Evolutionary conservation across 1,284 basidiomycete genomes (phyloP), one percentile per base, ranked within the genome.

Genomic region (Volvariella volvacea): DNA sequence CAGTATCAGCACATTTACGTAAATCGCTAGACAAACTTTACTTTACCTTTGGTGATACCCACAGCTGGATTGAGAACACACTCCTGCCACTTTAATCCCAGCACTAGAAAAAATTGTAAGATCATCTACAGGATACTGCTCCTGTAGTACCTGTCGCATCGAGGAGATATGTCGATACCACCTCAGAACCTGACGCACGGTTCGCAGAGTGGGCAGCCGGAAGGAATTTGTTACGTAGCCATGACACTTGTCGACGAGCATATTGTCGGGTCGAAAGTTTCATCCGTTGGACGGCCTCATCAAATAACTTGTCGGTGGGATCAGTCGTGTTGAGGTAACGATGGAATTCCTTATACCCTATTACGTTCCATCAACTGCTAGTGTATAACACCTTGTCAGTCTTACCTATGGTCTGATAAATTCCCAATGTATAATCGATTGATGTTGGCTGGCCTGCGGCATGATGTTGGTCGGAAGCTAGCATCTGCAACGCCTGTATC

Each of bases 381-480:
- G 31, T 10, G 4, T 22, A 7, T 20, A 38, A 4, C 8, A n/a
- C 14, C n/a, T 4, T 14, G 20, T 28, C 12, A 12, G 9, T 52
- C 65, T 43, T 49, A 88, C 93, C 95, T 43, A 99, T 99, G 0
- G 92, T 82, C 62, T 99, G 96, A 61, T 90, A 97, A 45, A 99
- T 90, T 0, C 95, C 95, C 1, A 79, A 63, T 0, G 85, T 88
- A 54, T 80, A 87, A 57, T 90, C 76, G 16, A 63, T 59, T 14
- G 39, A 33, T 8, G 16, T 36, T 12, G 30, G 22, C 15, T 19
- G 36, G 16, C 38, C 44, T 30, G 33, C 38, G 37, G 20, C 9
- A 9, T 19, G 19, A 16, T 25, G 22, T 10, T 46, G 44, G 16
- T 47, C 30, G 28, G 44, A 34, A 3, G 68, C 66, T 21, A 73